Evolutionary conservation across 352 stramenopile species (phyloP).

Genomic region (Aphanomyces stellatus): DNA sequence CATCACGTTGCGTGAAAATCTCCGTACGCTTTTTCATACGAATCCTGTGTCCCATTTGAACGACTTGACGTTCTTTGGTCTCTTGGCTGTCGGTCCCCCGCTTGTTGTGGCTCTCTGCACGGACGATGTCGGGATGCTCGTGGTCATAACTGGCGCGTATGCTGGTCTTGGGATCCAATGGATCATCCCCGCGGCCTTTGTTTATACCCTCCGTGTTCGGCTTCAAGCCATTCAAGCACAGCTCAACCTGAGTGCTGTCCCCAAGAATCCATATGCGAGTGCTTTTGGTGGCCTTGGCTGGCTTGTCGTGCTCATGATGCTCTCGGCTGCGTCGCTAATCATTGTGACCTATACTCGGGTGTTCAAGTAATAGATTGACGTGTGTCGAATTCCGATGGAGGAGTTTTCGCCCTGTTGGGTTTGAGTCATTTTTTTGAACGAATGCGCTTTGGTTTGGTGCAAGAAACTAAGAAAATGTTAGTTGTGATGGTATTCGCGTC

Average conservation of each 20-base stretch:
- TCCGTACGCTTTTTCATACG: constrained; percentile 53
- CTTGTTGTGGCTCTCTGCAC: constrained; percentile 79
- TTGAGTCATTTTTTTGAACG: too few species aligned
- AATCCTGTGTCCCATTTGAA: constrained; percentile 45
- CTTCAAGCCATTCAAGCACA: constrained; percentile 22
- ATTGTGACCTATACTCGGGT: constrained; percentile 65
- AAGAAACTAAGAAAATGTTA: too few species aligned
- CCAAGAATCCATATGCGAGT: constrained; percentile 62
- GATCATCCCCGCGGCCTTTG: constrained; percentile 69
- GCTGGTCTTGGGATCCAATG: constrained; percentile 80
- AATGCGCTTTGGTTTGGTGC: too few species aligned
- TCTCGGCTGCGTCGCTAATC: constrained; percentile 46
- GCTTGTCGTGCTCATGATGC: constrained; percentile 57
- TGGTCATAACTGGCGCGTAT: constrained; percentile 78
- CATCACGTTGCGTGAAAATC: constrained; percentile 80
- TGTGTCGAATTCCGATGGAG: too few species aligned
- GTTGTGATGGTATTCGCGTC: too few species aligned
- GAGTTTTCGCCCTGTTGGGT: too few species aligned
- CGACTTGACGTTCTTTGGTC: constrained; percentile 30
- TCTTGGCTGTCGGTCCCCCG: constrained; percentile 63
- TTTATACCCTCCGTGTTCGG: constrained; percentile 55
- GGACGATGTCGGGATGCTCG: constrained; percentile 82
- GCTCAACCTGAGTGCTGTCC: constrained; percentile 17
- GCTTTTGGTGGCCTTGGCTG: constrained; percentile 52
- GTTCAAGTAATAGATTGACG: constrained; percentile 36